Evolutionary conservation across 495 filamentous ascomycete genomes (phyloP).

Genomic region (Xylona heveae): DNA sequence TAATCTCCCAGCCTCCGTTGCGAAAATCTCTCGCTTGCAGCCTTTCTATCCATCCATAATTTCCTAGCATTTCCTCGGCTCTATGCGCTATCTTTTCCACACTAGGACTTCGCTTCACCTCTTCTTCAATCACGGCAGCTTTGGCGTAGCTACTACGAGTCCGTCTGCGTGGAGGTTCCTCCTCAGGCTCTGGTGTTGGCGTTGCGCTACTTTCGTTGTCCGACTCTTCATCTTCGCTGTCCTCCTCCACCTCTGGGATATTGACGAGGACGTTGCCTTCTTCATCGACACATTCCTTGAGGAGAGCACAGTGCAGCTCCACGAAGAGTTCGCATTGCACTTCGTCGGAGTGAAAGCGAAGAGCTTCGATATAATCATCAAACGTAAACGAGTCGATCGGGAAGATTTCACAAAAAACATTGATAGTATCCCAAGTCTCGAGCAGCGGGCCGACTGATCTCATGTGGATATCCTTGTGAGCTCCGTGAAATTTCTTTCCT

Average conservation of each 20-base stretch:
- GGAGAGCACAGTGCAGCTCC: conserved; percentile 76
- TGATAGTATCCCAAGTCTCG: conserved; percentile 88
- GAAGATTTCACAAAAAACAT: conserved; percentile 87
- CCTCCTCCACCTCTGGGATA: conserved; percentile 52
- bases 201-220: conserved; percentile 30
- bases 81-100: conserved; percentile 30
- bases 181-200: conserved; percentile 36
- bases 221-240: conserved; percentile 39
- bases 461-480: conserved; percentile 34
- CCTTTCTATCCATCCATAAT: conserved; percentile 66
- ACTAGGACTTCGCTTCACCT: conserved; percentile 16
- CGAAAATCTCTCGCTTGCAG: conserved; percentile 68
- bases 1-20: conserved; percentile 77
- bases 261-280: conserved; percentile 60
- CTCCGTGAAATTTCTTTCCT: not conserved
- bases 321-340: conserved; percentile 70
- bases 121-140: conserved; percentile 21
- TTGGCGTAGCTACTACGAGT: conserved; percentile 74
- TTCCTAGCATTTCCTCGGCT: conserved; percentile 54
- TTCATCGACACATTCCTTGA: conserved; percentile 71
- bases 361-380: conserved; percentile 82
- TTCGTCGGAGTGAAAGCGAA: conserved; percentile 57
- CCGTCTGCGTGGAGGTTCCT: conserved; percentile 35
- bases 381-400: conserved; percentile 92
- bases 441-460: conserved; percentile 60